phyloP scores from a whole-genome alignment of 306 rosid species.

The Ceratonia siliqua region DNA sequence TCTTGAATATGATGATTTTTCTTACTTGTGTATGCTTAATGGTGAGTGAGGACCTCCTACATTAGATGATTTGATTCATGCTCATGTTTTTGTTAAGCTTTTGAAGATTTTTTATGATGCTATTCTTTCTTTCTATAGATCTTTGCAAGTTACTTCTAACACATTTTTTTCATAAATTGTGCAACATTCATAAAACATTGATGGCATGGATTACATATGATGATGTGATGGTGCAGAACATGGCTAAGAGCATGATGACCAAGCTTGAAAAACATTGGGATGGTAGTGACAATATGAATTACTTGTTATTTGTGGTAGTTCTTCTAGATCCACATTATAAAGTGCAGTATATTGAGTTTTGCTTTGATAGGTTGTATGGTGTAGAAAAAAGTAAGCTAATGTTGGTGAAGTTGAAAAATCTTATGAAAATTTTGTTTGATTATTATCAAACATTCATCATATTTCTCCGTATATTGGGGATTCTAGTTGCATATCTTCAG shows the following conservation, averaged over 20 bases:
- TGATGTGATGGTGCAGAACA: not conserved
- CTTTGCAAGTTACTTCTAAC: not conserved
- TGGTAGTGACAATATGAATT: not conserved
- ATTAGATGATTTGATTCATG: not conserved
- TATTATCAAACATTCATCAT: no score
- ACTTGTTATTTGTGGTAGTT: not conserved
- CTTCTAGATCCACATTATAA: not conserved
- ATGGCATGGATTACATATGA: no score
- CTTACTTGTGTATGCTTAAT: not conserved
- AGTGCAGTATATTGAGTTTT: not conserved
- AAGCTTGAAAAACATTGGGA: not conserved
- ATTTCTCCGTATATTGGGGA: no score
- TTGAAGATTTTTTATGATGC: no score
- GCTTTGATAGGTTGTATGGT: no score
- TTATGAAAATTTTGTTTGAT: no score
- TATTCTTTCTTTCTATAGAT: not conserved
- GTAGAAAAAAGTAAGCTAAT: no score
- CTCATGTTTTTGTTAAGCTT: not conserved
- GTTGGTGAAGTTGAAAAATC: no score
- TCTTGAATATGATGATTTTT: not conserved
- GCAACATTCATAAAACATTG: not conserved
- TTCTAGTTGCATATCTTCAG: no score
- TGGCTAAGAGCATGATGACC: not conserved
- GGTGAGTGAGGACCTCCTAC: not conserved
- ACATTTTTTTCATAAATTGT: no score